These are phyloP conservation scores for Colletotrichum sp. DNA, from an alignment of 2,329 filamentous ascomycete genomes.

Conservation along the genomic window DNA sequence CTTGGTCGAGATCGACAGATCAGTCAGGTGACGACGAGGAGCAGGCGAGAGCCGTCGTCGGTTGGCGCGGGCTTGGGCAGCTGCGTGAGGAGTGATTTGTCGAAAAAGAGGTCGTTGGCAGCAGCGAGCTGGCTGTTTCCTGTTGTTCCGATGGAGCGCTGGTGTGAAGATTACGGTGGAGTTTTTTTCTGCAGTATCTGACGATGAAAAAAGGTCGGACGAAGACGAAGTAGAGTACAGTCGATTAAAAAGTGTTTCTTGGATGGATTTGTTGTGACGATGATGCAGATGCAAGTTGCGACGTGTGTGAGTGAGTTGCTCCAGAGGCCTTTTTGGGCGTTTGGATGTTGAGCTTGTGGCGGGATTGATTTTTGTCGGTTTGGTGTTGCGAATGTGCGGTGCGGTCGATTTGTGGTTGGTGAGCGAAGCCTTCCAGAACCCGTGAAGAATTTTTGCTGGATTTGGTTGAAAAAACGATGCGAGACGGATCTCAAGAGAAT, in stretches of 20 bases:
- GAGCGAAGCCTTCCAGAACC: conserved; percentile 20
- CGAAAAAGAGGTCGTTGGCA: background rate
- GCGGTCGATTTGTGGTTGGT: background rate
- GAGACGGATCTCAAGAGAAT: conserved; percentile 22
- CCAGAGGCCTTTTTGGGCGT: background rate
- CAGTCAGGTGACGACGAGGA: background rate
- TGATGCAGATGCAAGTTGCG: conserved; percentile 6
- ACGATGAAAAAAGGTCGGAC: background rate
- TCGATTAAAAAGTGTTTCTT: conserved; percentile 40
- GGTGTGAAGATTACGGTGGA: conserved; percentile 11
- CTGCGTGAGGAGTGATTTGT: background rate
- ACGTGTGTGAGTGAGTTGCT: background rate
- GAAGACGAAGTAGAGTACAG: conserved; percentile 34
- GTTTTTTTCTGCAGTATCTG: conserved; percentile 3
- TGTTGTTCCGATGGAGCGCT: background rate
- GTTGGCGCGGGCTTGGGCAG: background rate
- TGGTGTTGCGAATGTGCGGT: conserved; percentile 14
- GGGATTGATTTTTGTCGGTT: background rate
- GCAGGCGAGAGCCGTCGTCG: background rate
- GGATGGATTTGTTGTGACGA: background rate
- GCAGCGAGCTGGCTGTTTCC: background rate
- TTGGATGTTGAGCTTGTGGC: background rate
- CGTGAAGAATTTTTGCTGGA: background rate
- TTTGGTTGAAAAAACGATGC: conserved; percentile 18
- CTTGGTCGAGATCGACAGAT: background rate